These are phyloP conservation scores for Nothophaeocryptopus gaeumannii DNA, from an alignment of 2,329 filamentous ascomycete genomes.

Conservation along the genomic window DNA sequence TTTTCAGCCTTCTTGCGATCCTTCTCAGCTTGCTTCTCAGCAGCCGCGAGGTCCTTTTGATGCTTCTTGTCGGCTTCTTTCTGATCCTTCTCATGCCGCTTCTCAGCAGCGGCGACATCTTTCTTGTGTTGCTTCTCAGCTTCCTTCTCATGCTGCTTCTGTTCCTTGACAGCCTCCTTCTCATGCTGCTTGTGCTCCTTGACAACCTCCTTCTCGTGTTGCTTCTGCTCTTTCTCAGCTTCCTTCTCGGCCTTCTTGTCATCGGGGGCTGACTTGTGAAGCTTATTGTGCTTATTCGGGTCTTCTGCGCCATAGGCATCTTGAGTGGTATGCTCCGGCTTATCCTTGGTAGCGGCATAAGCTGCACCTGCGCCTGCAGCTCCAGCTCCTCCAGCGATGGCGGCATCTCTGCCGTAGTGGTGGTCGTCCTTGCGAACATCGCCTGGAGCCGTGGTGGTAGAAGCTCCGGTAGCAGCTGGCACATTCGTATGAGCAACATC, in stretches of 20 bases:
- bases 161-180: conserved; percentile 31
- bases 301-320: conserved; percentile 21
- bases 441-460: conserved; percentile 31
- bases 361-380: conserved; percentile 30
- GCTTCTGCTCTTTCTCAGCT: conserved; percentile 20
- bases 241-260: conserved; percentile 24
- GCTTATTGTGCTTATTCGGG: conserved; percentile 19
- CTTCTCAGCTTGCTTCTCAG: conserved; percentile 28
- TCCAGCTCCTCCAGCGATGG: conserved; percentile 34
- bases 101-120: conserved; percentile 30
- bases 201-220: conserved; percentile 11
- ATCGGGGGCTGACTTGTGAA: conserved; percentile 13
- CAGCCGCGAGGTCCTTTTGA: conserved; percentile 20
- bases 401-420: conserved; percentile 35
- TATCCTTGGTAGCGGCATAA: conserved; percentile 9
- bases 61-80: conserved; percentile 28
- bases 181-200: conserved; percentile 22
- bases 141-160: conserved; percentile 10
- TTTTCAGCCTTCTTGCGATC: conserved; percentile 31
- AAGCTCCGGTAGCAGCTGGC: neutral
- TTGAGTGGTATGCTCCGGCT: conserved; percentile 4
- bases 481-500: conserved; percentile 4
- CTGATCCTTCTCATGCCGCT: conserved; percentile 25
- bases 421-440: conserved; percentile 14
- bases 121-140: conserved; percentile 24